Evolutionary conservation across 2,329 filamentous ascomycete genomes (phyloP), one percentile per base, ranked within the genome.

Genomic region (Aspergillus fischeri): DNA sequence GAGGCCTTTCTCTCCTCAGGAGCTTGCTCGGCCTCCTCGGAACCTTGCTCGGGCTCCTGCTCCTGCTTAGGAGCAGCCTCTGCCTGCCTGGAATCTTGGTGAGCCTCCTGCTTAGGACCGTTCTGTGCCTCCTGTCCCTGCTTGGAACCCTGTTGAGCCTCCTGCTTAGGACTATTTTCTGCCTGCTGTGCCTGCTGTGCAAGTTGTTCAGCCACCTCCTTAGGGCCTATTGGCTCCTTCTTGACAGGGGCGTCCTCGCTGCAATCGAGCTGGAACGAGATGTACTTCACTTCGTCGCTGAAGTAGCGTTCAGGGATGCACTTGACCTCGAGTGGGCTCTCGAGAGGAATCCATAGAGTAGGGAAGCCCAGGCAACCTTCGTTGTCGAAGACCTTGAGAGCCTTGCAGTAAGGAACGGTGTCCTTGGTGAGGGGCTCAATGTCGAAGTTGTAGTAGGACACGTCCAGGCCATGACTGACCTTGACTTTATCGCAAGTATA

Each of bases 401-500:
- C 61, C 28, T 55, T 52, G 52, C 64, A 66, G 11, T 49, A 28
- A 2, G 35, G 4, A 3, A 49, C 32, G 9, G 60, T 57, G 11
- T 60, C 53, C 11, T 54, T 49, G 55, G 54, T 64, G 45, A 65
- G 28, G 6, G 55, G 38, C 3, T 52, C 41, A 2, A 54, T 56
- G 21, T 38, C 41, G 44, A 66, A 53, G 8, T 56, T 54, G 54
- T 61, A 66, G 51, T 60, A 64, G 51, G 3, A 56, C 29, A 64
- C 52, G 56, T 55, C 38, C 32, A 35, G 11, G 11, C 4, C 32
- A 47, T 68, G 50, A 41, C 64, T 28, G 60, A 66, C 27, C 51
- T 62, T 52, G 25, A 60, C 41, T 27, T 53, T 44, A 2, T 41
- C 17, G 49, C 64, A 66, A 29, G 49, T 56, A n/a, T 58, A 28